Evolutionary conservation across 2,329 filamentous ascomycete genomes (phyloP).

Genomic region (Phaeosphaeria sp.): DNA sequence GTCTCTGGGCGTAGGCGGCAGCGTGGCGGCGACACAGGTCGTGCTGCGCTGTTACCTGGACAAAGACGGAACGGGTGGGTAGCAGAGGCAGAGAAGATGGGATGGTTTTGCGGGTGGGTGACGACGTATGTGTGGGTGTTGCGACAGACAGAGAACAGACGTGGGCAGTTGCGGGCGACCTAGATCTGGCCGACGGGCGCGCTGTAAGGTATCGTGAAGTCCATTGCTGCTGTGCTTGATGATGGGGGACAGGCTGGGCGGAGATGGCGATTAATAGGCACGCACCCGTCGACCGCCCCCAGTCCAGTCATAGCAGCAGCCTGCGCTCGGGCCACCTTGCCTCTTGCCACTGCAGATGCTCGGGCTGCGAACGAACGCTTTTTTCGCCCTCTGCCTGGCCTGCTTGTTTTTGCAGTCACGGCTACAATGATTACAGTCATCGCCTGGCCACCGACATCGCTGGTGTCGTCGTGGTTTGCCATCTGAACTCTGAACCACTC

Average conservation of each 20-base stretch:
- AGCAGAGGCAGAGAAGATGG: slow-evolving; percentile 16
- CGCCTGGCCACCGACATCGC: neutral
- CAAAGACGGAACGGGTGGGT: slow-evolving; percentile 27
- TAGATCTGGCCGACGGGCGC: slow-evolving; percentile 42
- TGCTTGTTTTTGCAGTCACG: slow-evolving; percentile 1
- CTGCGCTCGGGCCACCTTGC: slow-evolving; percentile 26
- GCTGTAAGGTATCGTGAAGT: slow-evolving; percentile 40
- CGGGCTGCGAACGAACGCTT: slow-evolving; percentile 8
- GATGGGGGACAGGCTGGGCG: slow-evolving; percentile 32
- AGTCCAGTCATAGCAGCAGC: slow-evolving; percentile 30
- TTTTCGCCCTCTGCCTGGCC: neutral
- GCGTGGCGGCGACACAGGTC: slow-evolving; percentile 34
- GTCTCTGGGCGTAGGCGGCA: slow-evolving; percentile 36
- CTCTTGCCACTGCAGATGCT: slow-evolving; percentile 33
- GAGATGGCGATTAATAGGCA: slow-evolving; percentile 38
- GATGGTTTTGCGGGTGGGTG: neutral
- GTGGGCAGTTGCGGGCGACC: slow-evolving; percentile 22
- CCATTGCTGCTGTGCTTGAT: slow-evolving; percentile 42
- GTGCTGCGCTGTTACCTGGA: slow-evolving; percentile 35
- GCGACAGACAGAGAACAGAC: slow-evolving; percentile 30
- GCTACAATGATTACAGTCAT: slow-evolving; percentile 4
- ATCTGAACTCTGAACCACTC: neutral
- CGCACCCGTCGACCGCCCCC: slow-evolving; percentile 24
- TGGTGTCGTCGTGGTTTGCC: neutral
- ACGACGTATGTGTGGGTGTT: neutral